Evolutionary conservation across 2,329 filamentous ascomycete species (phyloP).

Genomic region (Metarhizium rileyi): DNA sequence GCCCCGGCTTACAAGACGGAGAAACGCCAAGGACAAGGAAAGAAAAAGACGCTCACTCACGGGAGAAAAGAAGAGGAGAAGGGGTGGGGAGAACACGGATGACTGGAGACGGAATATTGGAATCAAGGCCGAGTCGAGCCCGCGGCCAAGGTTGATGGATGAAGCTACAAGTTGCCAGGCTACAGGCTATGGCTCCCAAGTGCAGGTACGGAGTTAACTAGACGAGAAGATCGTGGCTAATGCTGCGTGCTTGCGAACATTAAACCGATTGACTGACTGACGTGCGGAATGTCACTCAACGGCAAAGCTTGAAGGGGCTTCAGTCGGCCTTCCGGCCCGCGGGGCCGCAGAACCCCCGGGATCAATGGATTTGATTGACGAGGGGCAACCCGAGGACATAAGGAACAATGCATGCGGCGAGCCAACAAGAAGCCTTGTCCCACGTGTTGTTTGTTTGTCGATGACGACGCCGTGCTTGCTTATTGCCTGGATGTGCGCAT

Average conservation of each 20-base stretch:
- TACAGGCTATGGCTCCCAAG: constrained; percentile 14
- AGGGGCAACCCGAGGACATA: no score
- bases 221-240: constrained; percentile 5
- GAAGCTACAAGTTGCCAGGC: constrained; percentile 1
- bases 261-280: background rate
- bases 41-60: no score
- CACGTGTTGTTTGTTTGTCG: no score
- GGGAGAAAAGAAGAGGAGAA: background rate
- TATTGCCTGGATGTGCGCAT: no score
- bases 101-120: background rate
- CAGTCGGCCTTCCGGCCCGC: constrained; percentile 1
- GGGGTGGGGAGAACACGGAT: background rate
- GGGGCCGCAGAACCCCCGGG: background rate
- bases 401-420: background rate
- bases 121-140: background rate
- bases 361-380: background rate
- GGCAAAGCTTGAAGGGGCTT: constrained; percentile 4
- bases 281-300: constrained; percentile 9
- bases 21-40: no score
- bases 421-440: no score
- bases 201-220: no score
- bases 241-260: constrained; percentile 2
- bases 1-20: background rate
- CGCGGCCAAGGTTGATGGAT: constrained; percentile 3
- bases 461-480: no score